Evolutionary conservation across 106 monocot genomes (phyloP), one percentile per base, ranked within the genome.

Genomic region (Iris macrosiphon): DNA sequence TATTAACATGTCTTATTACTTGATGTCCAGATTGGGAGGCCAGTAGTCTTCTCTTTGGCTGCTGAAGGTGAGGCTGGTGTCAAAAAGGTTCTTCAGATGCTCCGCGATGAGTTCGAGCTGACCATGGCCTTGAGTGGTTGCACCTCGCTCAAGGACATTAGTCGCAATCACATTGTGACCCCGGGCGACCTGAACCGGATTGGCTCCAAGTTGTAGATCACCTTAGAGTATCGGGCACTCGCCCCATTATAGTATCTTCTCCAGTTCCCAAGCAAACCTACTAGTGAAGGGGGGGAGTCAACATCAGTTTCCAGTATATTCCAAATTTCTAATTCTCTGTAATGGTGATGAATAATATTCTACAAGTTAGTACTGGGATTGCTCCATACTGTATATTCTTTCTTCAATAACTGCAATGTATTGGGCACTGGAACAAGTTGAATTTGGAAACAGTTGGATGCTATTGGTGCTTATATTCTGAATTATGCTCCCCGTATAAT

Each of bases 1-100:
- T n/a, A n/a, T n/a, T n/a, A n/a, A n/a, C n/a, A n/a, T n/a, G n/a
- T n/a, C 19, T 1, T 32, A 17, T 13, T n/a, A n/a, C n/a, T n/a
- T n/a, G n/a, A n/a, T n/a, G n/a, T 43, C 2, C 62, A 95, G 95
- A 79, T 95, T 51, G 89, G 82, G 30, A 85, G 89, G 89, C 95
- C 95, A 7, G 85, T 89, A 9, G 43, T 89, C 20, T 95, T 72
- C 64, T 79, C 82, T 7, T 51, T 95, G 57, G 95, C 95, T 22
- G 89, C 79, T 0, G 95, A 85, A 38, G 95, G 95, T 7, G 95
- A 95, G 61, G 64, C 69, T n/a, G 89, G 95, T 6, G 82, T 89
- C 0, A 54, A 74, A 40, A 96, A 96, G 49, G 85, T 96, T 53
- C 77, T 96, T 41, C 81, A 86, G 67, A 85, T 89, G 85, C 82